Base-by-base conservation (phyloP, 2,329 filamentous ascomycete species). In the Acarospora socialis region DNA sequence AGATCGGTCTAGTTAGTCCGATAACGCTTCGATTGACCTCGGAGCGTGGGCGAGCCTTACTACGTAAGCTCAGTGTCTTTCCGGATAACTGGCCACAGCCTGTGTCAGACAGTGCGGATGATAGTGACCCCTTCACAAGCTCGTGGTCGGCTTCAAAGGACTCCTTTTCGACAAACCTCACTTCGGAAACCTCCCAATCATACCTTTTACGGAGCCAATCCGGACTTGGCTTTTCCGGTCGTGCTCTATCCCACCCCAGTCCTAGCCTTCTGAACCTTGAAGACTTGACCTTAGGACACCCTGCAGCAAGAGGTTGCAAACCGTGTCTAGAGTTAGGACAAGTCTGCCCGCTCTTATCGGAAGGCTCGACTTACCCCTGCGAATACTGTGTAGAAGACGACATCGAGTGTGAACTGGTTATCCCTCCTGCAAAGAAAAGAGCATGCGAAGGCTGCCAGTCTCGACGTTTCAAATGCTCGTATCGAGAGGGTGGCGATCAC, bases 341-440 rank as follows among this genome's bases (percentile, higher is more conserved):
- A 43, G 35, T 42, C 4, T 60, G 58, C 35, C 49, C 51, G 1
- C 43, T 61, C 3, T 30, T 56, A 8, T 40, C 52, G 3, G 42
- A 53, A 31, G 49, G 49, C 9, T 36, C 39, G 3, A 30, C 36
- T 2, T 60, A 56, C 40, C 57, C 57, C 3, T 61, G 58, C 39
- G 23, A 43, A 7, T 39, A 39, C 9, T 61, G 58, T 33, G 33
- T 26, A 4, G 46, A 46, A 3, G 43, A 50, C 21, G 41, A 39
- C 4, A 28, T 47, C 9, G 50, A 54, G 9, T 60, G 57, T 35
- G 49, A 56, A 10, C 42, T 57, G 2, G 46, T 54, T 21, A 45
- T 42, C 3, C 31, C 46, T 18, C 51, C 56, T 2, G 33, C 29
- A 14, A 43, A 41, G 18, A 57, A 60, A 30, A 46, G 43, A 10